Evolutionary conservation across 176 grass and related monocot genomes (phyloP), one percentile per base, ranked within the genome.

Genomic region (Phragmites australis): DNA sequence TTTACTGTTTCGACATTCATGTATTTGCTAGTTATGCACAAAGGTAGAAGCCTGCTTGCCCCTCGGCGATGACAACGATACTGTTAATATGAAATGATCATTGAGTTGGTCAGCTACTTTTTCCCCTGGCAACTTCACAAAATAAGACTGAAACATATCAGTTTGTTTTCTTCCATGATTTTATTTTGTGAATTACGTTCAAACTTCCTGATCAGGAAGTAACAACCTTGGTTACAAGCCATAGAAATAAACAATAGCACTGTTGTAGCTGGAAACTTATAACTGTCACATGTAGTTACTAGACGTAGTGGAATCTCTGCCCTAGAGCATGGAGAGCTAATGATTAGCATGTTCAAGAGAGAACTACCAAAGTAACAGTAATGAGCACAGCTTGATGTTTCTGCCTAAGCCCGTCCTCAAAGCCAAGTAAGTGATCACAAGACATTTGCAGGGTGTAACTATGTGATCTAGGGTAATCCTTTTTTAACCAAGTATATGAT

Each of bases 391-490:
- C 58, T 19, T 41, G 66, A 57, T 44, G 63, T 69, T 84, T 61
- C 43, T 41, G 12, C 65, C 53, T 78, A 5, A 70, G 26, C 14
- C 53, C 3, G 19, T 59, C 27, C 41, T 19, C 16, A 16, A 40
- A 84, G 34, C 42, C 22, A 75, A 79, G 66, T 85, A 75, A 79
- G 66, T 85, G 13, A 52, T 22, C 34, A 19, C 9, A 79, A 48
- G 22, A 27, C 52, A 70, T 10, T 12, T 18, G 9, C 19, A 75
- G 19, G 8, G 21, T 0, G 6, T 65, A 65, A 25, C 12, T 15
- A 37, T 17, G 29, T 65, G 45, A 63, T 63, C 75, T 48, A 64
- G 18, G 26, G 3, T 9, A 64, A 49, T 64, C 21, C 3, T 22
- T 51, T 16, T 62, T 50, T 65, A 9, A 34, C 60, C 59, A 65